Conservation (phyloP, 163 green algal genomes). For the Scenedesmus sp. region DNA sequence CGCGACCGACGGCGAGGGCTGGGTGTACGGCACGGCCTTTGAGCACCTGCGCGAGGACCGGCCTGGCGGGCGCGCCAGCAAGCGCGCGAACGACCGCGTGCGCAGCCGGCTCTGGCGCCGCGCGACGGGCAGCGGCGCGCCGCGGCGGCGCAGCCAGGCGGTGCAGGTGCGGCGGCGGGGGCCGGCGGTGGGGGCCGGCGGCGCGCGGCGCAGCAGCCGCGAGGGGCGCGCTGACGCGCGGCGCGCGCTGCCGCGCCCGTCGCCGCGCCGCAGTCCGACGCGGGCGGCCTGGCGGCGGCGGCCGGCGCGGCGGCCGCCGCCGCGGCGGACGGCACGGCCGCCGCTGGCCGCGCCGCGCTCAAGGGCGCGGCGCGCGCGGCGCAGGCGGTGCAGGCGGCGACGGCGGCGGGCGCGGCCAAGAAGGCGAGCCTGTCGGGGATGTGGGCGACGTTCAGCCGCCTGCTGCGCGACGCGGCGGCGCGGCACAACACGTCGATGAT, state of each 20-base stretch:
- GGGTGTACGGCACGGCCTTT: slow-evolving; percentile 65
- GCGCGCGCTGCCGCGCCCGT: no score
- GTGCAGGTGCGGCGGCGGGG: slow-evolving; percentile 12
- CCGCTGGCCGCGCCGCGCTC: slow-evolving; percentile 10
- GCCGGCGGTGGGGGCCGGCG: no score
- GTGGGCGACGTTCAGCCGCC: slow-evolving; percentile 5
- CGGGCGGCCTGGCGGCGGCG: neutral
- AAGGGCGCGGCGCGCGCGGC: slow-evolving; percentile 9
- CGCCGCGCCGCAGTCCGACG: no score
- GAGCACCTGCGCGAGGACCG: slow-evolving; percentile 50
- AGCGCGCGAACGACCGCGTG: slow-evolving; percentile 64
- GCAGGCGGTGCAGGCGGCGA: neutral
- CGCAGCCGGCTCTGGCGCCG: slow-evolving; percentile 60
- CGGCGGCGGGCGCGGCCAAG: neutral
- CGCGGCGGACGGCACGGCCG: neutral
- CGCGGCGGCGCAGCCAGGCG: no score
- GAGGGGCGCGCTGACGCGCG: no score
- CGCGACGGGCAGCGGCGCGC: no score
- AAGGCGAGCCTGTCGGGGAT: slow-evolving; percentile 29
- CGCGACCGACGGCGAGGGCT: slow-evolving; percentile 65
- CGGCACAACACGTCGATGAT: slow-evolving; percentile 41
- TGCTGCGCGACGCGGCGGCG: slow-evolving; percentile 26
- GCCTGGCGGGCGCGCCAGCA: slow-evolving; percentile 61
- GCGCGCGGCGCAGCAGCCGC: no score
- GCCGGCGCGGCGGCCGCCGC: neutral